A percentile compares a stretch with the other conserved stretches of the same genome.
Conservation (phyloP, 2,329 filamentous ascomycete species). For the Falciphora oryzae region DNA sequence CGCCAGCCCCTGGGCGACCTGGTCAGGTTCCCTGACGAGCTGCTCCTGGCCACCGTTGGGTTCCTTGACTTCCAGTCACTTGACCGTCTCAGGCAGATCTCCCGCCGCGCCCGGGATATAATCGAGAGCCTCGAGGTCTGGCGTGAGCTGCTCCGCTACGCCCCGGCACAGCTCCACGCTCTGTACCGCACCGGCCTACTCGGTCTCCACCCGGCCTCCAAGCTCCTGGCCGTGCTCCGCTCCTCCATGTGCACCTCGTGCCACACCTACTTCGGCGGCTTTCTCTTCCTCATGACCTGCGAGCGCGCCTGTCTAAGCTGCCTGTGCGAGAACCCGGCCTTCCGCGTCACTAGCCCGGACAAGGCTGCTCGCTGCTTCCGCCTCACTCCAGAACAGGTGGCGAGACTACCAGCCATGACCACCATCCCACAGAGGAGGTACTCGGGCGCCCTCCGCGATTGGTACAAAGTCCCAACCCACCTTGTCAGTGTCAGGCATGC, state of each 20-base stretch:
- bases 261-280: conserved; percentile 7
- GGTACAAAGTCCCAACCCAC: not conserved
- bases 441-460: not conserved
- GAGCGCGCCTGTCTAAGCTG: conserved; percentile 8
- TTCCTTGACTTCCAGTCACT: conserved; percentile 7
- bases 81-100: conserved; percentile 3
- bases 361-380: conserved; percentile 3
- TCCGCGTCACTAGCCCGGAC: conserved; percentile 3
- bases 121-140: conserved; percentile 1
- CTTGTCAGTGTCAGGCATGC: conserved; percentile 2
- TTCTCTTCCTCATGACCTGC: conserved; percentile 7
- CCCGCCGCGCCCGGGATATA: not conserved
- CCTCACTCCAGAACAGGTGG: conserved; percentile 1
- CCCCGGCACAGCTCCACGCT: not conserved
- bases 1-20: not conserved
- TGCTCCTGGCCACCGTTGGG: not conserved
- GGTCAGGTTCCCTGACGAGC: not conserved
- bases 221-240: conserved; percentile 1
- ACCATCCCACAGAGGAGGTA: not conserved
- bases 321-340: not conserved
- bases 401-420: conserved; percentile 1
- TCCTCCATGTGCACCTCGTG: conserved; percentile 1
- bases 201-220: not conserved
- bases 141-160: conserved; percentile 2
- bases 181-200: conserved; percentile 6